Conservation (phyloP, 441 rosid genomes). For the Gossypium trilobum region DNA sequence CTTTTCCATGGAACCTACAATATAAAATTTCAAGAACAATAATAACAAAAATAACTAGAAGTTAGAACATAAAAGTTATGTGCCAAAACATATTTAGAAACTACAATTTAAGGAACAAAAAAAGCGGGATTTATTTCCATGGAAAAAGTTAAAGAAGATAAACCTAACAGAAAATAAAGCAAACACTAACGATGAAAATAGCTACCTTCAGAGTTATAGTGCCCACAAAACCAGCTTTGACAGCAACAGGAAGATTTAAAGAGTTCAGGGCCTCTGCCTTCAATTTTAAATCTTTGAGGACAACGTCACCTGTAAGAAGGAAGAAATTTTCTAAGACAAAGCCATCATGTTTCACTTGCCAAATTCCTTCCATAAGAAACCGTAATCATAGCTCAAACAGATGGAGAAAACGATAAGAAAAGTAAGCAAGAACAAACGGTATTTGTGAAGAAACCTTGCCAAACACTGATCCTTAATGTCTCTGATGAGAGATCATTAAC, state of each 20-base stretch:
- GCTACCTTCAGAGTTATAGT: constrained; percentile 80
- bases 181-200: constrained; percentile 12
- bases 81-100: constrained; percentile 5
- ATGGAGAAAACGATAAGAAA: constrained; percentile 4
- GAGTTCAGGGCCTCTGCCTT: constrained; percentile 91
- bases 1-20: constrained; percentile 97
- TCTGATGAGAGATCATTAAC: constrained; percentile 89
- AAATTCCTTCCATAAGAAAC: neutral
- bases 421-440: neutral
- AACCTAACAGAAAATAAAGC: neutral
- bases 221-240: constrained; percentile 95
- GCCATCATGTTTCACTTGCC: constrained; percentile 13
- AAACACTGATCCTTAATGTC: constrained; percentile 91
- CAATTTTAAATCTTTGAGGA: constrained; percentile 82
- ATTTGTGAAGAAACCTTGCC: constrained; percentile 57
- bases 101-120: neutral
- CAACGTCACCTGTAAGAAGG: constrained; percentile 69
- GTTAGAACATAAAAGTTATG: constrained; percentile 8
- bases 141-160: neutral
- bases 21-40: constrained; percentile 5
- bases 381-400: constrained; percentile 7
- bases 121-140: neutral
- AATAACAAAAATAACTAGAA: neutral
- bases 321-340: neutral
- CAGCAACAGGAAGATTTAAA: constrained; percentile 77